These are phyloP conservation scores for Symbiotaphrina buchneri DNA, from an alignment of 495 filamentous ascomycete species.

Conservation along the genomic window DNA sequence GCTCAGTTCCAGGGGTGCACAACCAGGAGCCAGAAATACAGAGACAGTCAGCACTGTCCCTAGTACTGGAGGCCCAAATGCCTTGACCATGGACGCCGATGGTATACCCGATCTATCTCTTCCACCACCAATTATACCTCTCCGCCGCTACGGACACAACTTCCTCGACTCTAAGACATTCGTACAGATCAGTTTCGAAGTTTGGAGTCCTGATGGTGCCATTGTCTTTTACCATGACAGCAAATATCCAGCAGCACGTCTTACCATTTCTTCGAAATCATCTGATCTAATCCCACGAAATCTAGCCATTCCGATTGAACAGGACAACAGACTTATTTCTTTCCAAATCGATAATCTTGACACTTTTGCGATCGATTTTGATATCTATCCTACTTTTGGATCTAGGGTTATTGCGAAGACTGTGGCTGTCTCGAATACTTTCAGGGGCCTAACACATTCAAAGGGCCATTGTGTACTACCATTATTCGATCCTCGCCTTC, in stretches of 20 bases:
- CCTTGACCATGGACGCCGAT: conserved; percentile 55
- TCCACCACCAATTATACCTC: conserved; percentile 86
- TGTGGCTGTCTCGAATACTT: conserved; percentile 70
- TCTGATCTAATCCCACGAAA: conserved; percentile 94
- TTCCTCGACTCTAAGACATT: conserved; percentile 95
- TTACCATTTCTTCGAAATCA: conserved; percentile 88
- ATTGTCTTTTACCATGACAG: conserved; percentile 83
- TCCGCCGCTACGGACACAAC: conserved; percentile 90
- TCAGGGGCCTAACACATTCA: conserved; percentile 47
- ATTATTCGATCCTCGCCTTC: conserved; percentile 75
- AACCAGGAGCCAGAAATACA: conserved; percentile 11
- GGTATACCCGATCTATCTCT: conserved; percentile 81
- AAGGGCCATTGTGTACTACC: conserved; percentile 68
- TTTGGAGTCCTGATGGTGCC: conserved; percentile 38
- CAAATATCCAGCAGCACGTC: conserved; percentile 82
- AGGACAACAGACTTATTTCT: conserved; percentile 75
- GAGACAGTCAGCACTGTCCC: conserved; percentile 11
- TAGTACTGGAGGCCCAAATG: conserved; percentile 26
- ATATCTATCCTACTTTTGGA: conserved; percentile 92
- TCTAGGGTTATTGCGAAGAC: conserved; percentile 93
- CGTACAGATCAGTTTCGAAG: conserved; percentile 71
- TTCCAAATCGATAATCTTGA: conserved; percentile 91
- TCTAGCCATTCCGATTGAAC: conserved; percentile 83
- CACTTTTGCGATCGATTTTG: conserved; percentile 87
- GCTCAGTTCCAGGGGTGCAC: conserved; percentile 31